Percentiles rank a stretch among this genome's conserved stretches.
These are phyloP conservation scores for Ceraceosorus guamensis DNA, from an alignment of 1,284 basidiomycete species.

Conservation along the genomic window DNA sequence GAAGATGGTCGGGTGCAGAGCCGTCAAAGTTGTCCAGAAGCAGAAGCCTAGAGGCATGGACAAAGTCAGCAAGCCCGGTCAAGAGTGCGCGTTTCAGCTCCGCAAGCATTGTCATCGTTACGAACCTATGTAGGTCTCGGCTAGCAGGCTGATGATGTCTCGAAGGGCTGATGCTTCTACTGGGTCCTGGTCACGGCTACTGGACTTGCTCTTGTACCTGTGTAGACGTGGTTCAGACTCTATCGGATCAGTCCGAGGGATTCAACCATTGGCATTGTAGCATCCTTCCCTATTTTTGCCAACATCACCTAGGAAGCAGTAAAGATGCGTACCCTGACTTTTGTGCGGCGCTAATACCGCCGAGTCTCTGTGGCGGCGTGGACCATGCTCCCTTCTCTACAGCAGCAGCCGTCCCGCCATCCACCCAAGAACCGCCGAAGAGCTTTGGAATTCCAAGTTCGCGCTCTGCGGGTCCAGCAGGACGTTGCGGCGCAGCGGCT, in stretches of 20 bases:
- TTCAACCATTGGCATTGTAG: no score
- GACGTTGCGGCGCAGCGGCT: constrained; percentile 5
- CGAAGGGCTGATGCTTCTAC: background rate
- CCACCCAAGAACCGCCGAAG: constrained; percentile 24
- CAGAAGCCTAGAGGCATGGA: constrained; percentile 59
- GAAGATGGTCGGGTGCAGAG: constrained; percentile 59
- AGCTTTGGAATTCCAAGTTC: background rate
- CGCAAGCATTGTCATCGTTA: background rate
- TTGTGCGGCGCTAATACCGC: background rate
- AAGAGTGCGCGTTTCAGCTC: background rate
- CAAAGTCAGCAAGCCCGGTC: background rate
- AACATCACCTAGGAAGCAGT: constrained; percentile 4
- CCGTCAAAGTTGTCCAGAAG: constrained; percentile 81
- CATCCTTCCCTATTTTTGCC: no score
- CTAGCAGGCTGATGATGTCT: constrained; percentile 16
- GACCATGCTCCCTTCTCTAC: constrained; percentile 34
- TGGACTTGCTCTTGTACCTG: no score
- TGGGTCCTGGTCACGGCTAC: background rate
- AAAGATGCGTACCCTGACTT: constrained; percentile 4
- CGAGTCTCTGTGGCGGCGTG: constrained; percentile 3
- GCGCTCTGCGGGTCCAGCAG: background rate
- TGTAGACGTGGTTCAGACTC: no score
- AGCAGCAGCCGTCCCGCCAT: constrained; percentile 24
- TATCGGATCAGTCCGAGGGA: no score
- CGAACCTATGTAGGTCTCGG: constrained; percentile 29